These are phyloP conservation scores for Colletotrichum lupini DNA, from an alignment of 2,329 filamentous ascomycete genomes.

Conservation along the genomic window DNA sequence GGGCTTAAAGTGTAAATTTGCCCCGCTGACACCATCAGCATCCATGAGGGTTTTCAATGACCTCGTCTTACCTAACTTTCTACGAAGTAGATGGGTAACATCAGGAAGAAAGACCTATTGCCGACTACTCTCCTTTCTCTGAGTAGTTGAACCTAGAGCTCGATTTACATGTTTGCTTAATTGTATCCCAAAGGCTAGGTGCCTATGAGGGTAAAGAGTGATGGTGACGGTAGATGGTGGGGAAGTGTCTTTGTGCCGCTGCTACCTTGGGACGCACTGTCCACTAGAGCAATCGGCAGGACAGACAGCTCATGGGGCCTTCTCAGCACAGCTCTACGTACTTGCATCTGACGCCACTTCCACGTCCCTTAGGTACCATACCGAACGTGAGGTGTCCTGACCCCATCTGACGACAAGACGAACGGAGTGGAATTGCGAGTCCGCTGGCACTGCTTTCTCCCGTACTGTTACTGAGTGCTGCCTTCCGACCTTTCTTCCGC, in stretches of 20 bases:
- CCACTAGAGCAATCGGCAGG: neutral
- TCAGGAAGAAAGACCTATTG: neutral
- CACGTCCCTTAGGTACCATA: neutral
- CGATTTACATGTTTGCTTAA: too few species aligned
- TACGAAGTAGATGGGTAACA: too few species aligned
- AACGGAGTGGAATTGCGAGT: conserved; percentile 8
- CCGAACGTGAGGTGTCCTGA: conserved; percentile 13
- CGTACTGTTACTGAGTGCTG: neutral
- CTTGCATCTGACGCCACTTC: conserved; percentile 1
- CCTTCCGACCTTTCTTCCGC: neutral
- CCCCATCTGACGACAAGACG: conserved; percentile 10
- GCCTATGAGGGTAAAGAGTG: neutral
- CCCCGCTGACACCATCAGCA: neutral
- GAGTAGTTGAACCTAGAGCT: too few species aligned
- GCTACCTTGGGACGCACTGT: neutral
- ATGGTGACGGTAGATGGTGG: neutral
- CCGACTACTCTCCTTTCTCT: too few species aligned
- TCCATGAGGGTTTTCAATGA: neutral
- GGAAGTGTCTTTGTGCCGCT: neutral
- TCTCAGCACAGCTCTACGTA: conserved; percentile 7
- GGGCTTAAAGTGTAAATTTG: neutral
- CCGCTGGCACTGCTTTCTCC: neutral
- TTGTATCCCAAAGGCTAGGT: neutral
- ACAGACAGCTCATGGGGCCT: conserved; percentile 16
- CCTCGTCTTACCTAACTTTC: too few species aligned